phyloP scores from a whole-genome alignment of 1,284 basidiomycete genomes.

The Neotropicomus parvogracilis region DNA sequence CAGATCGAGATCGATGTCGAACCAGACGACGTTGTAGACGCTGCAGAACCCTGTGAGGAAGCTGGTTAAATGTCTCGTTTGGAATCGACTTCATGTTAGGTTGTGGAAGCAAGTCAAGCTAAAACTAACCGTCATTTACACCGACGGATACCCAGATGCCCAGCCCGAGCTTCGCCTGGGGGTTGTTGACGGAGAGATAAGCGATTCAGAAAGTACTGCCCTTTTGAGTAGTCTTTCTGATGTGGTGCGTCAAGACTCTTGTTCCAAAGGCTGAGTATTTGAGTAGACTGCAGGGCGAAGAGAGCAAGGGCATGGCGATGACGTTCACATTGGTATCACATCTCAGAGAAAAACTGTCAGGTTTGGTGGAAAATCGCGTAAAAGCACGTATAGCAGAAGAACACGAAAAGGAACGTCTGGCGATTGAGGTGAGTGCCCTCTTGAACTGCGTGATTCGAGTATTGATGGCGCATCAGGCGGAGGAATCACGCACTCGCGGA shows the following conservation, averaged over 20 bases:
- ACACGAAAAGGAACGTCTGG: conserved; percentile 65
- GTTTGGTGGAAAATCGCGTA: conserved; percentile 57
- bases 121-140: conserved; percentile 67
- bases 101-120: conserved; percentile 63
- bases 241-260: conserved; percentile 49
- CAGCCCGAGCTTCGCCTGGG: conserved; percentile 75
- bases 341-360: conserved; percentile 75
- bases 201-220: conserved; percentile 51
- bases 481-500: conserved; percentile 84
- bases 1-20: conserved; percentile 84
- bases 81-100: conserved; percentile 18
- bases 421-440: conserved; percentile 60
- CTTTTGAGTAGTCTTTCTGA: conserved; percentile 59
- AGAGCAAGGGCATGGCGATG: conserved; percentile 96
- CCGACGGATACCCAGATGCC: conserved; percentile 69
- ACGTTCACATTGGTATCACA: conserved; percentile 92
- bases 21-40: conserved; percentile 74
- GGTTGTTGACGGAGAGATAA: conserved; percentile 65
- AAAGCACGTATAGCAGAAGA: conserved; percentile 62
- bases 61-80: conserved; percentile 8
- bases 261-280: background rate
- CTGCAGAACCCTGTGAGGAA: conserved; percentile 55
- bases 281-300: conserved; percentile 62
- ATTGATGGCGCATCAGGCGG: conserved; percentile 52
- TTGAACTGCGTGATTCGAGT: background rate